These are phyloP conservation scores for Citropsis articulata DNA, from an alignment of 345 rosid species.

Conservation along the genomic window DNA sequence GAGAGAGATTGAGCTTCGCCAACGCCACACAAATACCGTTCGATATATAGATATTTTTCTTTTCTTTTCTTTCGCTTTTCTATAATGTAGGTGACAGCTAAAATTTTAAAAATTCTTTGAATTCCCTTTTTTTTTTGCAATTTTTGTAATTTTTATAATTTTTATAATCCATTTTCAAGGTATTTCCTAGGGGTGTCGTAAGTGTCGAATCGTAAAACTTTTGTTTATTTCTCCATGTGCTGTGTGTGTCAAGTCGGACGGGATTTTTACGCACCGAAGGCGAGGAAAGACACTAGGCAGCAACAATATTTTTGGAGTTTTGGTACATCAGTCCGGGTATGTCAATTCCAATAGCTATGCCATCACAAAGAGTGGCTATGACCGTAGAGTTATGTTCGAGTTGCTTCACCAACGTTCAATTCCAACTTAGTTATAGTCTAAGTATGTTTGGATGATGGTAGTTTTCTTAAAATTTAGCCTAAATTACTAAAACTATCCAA, in stretches of 20 bases:
- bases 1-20: constrained; percentile 31
- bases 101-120: background rate
- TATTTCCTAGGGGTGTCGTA: background rate
- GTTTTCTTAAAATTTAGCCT: no score
- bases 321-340: no score
- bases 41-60: constrained; percentile 31
- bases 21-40: constrained; percentile 59
- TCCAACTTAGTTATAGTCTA: no score
- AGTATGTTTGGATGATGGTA: no score
- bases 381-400: no score
- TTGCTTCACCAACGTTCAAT: no score
- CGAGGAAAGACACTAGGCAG: background rate
- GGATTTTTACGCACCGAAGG: background rate
- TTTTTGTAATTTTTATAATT: background rate
- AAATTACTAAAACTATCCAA: no score
- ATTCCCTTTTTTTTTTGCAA: background rate
- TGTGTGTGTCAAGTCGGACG: background rate
- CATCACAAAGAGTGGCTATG: no score
- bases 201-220: background rate
- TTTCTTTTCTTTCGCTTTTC: background rate
- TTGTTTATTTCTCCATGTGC: no score
- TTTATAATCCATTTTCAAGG: background rate
- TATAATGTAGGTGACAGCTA: background rate
- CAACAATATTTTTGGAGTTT: background rate
- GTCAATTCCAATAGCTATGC: no score